Conservation (phyloP, 345 rosid species). For the Populus tremula region DNA sequence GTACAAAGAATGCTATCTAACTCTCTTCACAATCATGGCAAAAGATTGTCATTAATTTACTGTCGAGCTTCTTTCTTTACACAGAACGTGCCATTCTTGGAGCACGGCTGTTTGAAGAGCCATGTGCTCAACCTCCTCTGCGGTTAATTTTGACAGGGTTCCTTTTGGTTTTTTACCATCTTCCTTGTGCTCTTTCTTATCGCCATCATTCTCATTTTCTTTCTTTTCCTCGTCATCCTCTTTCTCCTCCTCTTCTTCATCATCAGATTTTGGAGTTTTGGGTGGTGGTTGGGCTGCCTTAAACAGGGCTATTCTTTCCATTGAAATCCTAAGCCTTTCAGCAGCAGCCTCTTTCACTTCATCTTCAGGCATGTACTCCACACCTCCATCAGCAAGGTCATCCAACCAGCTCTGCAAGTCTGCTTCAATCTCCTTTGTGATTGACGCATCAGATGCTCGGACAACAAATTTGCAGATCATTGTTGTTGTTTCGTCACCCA, state of each 20-base stretch:
- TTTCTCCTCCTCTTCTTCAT: slow-evolving; percentile 37
- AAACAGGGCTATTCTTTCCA: slow-evolving; percentile 88
- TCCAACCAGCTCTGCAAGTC: slow-evolving; percentile 93
- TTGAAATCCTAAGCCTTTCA: slow-evolving; percentile 84
- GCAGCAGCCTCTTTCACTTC: slow-evolving; percentile 88
- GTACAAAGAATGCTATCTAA: slow-evolving; percentile 20
- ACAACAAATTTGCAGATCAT: slow-evolving; percentile 98
- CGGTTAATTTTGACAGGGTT: slow-evolving; percentile 73
- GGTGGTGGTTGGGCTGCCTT: slow-evolving; percentile 84
- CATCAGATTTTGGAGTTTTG: slow-evolving; percentile 54
- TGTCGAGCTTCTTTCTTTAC: slow-evolving; percentile 64
- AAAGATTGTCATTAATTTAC: slow-evolving; percentile 22
- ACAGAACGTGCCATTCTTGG: slow-evolving; percentile 91
- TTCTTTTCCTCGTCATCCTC: slow-evolving; percentile 27
- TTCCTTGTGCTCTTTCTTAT: slow-evolving; percentile 38
- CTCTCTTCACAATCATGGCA: not conserved
- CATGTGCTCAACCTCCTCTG: slow-evolving; percentile 93
- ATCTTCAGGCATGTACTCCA: slow-evolving; percentile 96
- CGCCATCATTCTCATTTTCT: slow-evolving; percentile 26
- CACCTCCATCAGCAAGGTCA: slow-evolving; percentile 89
- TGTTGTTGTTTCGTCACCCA: slow-evolving; percentile 93
- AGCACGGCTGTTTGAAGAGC: slow-evolving; percentile 96
- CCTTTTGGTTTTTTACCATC: slow-evolving; percentile 50
- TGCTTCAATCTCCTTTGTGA: slow-evolving; percentile 89
- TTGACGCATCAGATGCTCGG: slow-evolving; percentile 91